Evolutionary conservation across 1,284 basidiomycete species (phyloP).

Genomic region (Sanghuangporus sanghuang): DNA sequence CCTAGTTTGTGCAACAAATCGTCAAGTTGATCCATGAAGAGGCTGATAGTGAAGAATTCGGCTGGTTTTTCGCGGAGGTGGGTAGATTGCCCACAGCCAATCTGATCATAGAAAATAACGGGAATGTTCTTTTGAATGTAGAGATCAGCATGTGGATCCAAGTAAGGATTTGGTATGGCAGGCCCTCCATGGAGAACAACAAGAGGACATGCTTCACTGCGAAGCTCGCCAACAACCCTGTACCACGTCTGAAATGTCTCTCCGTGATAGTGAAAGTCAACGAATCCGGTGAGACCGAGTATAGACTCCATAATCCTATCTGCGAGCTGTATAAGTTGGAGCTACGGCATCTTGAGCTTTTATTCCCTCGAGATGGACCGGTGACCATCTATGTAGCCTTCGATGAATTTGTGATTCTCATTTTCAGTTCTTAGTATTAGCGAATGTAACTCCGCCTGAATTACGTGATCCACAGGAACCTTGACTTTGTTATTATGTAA

Average conservation of each 20-base stretch:
- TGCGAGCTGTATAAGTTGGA: too few species aligned
- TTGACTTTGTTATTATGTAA: too few species aligned
- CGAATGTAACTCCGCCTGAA: too few species aligned
- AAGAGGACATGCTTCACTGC: constrained; percentile 27
- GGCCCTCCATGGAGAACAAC: constrained; percentile 40
- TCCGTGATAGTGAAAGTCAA: constrained; percentile 10
- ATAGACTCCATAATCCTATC: too few species aligned
- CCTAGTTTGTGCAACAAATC: constrained; percentile 36
- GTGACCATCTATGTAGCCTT: too few species aligned
- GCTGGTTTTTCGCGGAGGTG: constrained; percentile 32
- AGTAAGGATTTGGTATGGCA: constrained; percentile 37
- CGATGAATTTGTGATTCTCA: too few species aligned
- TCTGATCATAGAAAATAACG: constrained; percentile 46
- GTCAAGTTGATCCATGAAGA: constrained; percentile 47
- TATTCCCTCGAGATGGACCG: too few species aligned
- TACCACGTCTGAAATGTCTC: constrained; percentile 27
- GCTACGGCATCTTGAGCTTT: too few species aligned
- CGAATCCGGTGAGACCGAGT: too few species aligned
- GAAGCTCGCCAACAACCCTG: constrained; percentile 25
- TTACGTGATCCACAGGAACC: too few species aligned
- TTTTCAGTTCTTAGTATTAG: too few species aligned
- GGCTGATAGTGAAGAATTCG: constrained; percentile 41
- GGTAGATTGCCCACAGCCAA: constrained; percentile 42
- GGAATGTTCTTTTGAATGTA: constrained; percentile 28
- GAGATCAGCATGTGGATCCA: constrained; percentile 32